A percentile compares a stretch with the other conserved stretches of the same genome.
Conservation (phyloP, 2,329 filamentous ascomycete genomes). For the Penicillium sp. region DNA sequence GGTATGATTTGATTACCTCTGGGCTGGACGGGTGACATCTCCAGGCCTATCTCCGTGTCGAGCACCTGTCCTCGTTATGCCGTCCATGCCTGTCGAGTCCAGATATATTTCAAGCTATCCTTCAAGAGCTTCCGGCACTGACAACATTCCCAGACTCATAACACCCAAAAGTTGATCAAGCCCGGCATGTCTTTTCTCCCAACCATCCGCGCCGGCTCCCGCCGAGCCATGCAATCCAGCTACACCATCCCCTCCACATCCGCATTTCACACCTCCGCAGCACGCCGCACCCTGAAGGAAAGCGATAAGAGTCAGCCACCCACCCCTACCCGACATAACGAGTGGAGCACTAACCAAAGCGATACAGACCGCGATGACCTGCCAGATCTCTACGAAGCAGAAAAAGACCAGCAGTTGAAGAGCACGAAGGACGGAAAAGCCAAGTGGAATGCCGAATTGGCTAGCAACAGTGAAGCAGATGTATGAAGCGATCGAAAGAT, state of each 20-base stretch:
- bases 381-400: conserved; percentile 44
- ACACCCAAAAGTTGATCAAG: background rate
- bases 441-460: conserved; percentile 75
- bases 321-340: background rate
- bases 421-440: conserved; percentile 59
- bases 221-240: conserved; percentile 22
- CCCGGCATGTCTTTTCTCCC: conserved; percentile 38
- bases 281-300: conserved; percentile 33
- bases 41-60: background rate
- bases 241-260: conserved; percentile 13
- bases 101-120: background rate
- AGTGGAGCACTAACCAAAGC: background rate
- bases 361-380: conserved; percentile 43
- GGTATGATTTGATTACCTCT: background rate
- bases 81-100: background rate
- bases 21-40: background rate
- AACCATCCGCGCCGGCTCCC: conserved; percentile 25
- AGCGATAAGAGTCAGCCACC: conserved; percentile 33
- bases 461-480: conserved; percentile 75
- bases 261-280: conserved; percentile 32
- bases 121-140: background rate
- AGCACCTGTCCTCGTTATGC: background rate
- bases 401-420: conserved; percentile 63
- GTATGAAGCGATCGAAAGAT: conserved; percentile 43
- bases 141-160: background rate